These are phyloP conservation scores for Aspergillus fijiensis DNA, from an alignment of 2,329 filamentous ascomycete genomes.

Conservation along the genomic window DNA sequence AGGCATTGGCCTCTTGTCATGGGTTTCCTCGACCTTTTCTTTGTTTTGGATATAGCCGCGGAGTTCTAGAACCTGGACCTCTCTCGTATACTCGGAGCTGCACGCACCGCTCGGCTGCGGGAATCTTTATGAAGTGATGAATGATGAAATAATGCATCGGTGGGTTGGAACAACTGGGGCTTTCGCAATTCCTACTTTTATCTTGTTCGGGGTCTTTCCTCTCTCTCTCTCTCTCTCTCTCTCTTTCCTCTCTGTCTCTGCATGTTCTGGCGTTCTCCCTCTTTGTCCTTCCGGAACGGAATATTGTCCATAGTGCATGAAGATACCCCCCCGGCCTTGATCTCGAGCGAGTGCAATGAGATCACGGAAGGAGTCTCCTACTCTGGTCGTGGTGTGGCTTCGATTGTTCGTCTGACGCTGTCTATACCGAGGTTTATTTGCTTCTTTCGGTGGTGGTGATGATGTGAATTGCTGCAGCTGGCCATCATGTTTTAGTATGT, in stretches of 20 bases:
- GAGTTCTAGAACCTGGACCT: slow-evolving; percentile 21
- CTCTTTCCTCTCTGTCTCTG: slow-evolving; percentile 17
- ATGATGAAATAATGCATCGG: slow-evolving; percentile 39
- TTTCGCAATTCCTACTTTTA: slow-evolving; percentile 21
- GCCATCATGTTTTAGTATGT: slow-evolving; percentile 26
- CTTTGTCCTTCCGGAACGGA: slow-evolving; percentile 20
- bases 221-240: slow-evolving; percentile 8
- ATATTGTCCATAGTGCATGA: slow-evolving; percentile 35
- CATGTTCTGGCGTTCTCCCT: slow-evolving; percentile 32
- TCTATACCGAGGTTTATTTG: slow-evolving; percentile 12
- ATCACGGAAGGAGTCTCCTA: slow-evolving; percentile 26
- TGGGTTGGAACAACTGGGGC: slow-evolving; percentile 22
- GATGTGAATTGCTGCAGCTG: neutral
- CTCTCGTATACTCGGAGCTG: slow-evolving; percentile 18
- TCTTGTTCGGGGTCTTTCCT: slow-evolving; percentile 14
- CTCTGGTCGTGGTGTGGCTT: slow-evolving; percentile 27
- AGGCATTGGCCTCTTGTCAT: slow-evolving; percentile 16
- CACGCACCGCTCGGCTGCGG: slow-evolving; percentile 18
- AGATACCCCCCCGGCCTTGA: slow-evolving; percentile 34
- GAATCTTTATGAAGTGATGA: slow-evolving; percentile 38
- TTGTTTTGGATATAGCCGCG: slow-evolving; percentile 15
- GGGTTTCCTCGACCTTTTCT: slow-evolving; percentile 11
- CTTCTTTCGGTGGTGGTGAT: neutral
- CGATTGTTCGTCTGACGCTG: slow-evolving; percentile 18
- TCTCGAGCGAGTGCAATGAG: slow-evolving; percentile 23